These are phyloP conservation scores for Aspergillus asperescens DNA, from an alignment of 495 filamentous ascomycete species.

Conservation along the genomic window DNA sequence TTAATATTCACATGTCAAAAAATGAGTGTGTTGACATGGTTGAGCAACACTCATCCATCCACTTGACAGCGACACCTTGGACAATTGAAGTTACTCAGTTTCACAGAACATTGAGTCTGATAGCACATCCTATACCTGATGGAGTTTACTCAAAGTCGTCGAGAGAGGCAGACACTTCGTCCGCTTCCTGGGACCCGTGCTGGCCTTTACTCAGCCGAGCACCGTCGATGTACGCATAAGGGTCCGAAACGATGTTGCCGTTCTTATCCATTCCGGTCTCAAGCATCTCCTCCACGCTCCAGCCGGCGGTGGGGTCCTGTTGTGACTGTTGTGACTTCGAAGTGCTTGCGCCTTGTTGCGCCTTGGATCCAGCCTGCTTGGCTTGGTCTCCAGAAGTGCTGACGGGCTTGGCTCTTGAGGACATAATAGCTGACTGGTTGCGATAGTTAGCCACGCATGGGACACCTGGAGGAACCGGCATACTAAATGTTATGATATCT, in stretches of 20 bases:
- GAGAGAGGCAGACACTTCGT: conserved; percentile 28
- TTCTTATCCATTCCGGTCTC: conserved; percentile 24
- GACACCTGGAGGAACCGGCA: neutral
- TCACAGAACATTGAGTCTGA: neutral
- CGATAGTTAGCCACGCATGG: no score
- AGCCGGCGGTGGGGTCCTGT: conserved; percentile 12
- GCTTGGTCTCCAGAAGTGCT: neutral
- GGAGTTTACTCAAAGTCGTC: conserved; percentile 33
- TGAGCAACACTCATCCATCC: no score
- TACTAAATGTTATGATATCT: neutral
- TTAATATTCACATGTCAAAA: no score
- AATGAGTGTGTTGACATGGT: no score
- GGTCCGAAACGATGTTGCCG: conserved; percentile 36
- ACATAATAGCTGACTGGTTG: neutral
- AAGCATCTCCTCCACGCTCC: conserved; percentile 29
- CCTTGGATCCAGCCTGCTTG: neutral
- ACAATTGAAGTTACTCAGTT: no score
- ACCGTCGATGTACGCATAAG: conserved; percentile 22
- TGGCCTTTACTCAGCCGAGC: conserved; percentile 13
- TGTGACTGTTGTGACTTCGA: conserved; percentile 3
- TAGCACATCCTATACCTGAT: neutral
- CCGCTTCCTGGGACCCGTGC: conserved; percentile 12
- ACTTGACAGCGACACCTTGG: no score
- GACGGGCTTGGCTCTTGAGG: conserved; percentile 6
- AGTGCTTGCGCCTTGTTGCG: neutral